phyloP scores from a whole-genome alignment of 2,329 filamentous ascomycete genomes.

The Fusarium sp. region DNA sequence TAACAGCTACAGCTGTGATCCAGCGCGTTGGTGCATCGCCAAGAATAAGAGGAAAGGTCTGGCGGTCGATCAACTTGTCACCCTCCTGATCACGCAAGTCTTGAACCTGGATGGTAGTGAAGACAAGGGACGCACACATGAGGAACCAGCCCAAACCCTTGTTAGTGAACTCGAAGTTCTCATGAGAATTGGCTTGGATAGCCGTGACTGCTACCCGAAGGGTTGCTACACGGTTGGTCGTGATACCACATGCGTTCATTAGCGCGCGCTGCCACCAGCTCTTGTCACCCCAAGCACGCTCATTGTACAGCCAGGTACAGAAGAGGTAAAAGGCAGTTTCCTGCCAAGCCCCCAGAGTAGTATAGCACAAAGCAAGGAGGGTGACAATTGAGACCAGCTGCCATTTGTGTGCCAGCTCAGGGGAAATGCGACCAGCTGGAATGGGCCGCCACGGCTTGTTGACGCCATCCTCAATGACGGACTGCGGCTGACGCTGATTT shows the following conservation, averaged over 20 bases:
- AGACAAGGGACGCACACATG: conserved; percentile 29
- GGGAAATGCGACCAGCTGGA: conserved; percentile 40
- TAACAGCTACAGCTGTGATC: conserved; percentile 22
- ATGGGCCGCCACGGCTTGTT: conserved; percentile 52
- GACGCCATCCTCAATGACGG: conserved; percentile 48
- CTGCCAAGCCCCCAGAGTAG: conserved; percentile 33
- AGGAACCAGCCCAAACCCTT: conserved; percentile 30
- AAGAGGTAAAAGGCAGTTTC: conserved; percentile 44
- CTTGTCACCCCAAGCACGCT: conserved; percentile 44
- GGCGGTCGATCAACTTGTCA: conserved; percentile 33
- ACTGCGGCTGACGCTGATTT: conserved; percentile 48
- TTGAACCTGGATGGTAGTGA: conserved; percentile 40
- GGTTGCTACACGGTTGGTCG: conserved; percentile 32
- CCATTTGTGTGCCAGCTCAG: conserved; percentile 32
- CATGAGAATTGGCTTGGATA: not conserved
- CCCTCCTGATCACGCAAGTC: conserved; percentile 39
- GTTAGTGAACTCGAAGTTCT: conserved; percentile 18
- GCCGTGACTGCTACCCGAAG: conserved; percentile 19
- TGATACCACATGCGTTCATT: conserved; percentile 35
- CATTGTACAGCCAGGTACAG: conserved; percentile 53
- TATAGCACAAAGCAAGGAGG: conserved; percentile 27
- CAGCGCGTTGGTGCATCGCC: conserved; percentile 33
- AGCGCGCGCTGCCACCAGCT: conserved; percentile 40
- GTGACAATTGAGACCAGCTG: conserved; percentile 39
- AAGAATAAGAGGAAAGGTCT: conserved; percentile 35